phyloP scores from a whole-genome alignment of 2,329 filamentous ascomycete species.

The Penicillium fuscoglaucum region DNA sequence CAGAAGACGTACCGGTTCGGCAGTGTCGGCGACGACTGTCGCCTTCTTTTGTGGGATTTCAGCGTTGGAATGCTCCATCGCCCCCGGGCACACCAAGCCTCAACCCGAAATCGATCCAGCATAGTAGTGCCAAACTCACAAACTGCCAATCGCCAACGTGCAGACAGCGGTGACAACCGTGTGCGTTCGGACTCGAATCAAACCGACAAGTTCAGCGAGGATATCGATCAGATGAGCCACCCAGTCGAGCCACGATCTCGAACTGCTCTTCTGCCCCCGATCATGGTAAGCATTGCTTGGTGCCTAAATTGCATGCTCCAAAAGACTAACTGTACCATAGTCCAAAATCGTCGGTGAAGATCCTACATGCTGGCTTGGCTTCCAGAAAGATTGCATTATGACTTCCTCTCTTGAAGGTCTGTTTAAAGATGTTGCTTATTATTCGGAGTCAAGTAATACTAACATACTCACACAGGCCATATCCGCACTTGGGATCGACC shows the following conservation, averaged over 20 bases:
- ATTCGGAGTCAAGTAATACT: constrained; percentile 11
- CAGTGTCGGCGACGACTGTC: constrained; percentile 90
- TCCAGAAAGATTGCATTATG: constrained; percentile 89
- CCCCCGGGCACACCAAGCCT: constrained; percentile 64
- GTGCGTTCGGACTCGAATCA: constrained; percentile 71
- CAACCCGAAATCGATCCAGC: constrained; percentile 42
- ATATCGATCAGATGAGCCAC: constrained; percentile 66
- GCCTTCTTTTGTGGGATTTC: constrained; percentile 94
- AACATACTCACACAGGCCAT: constrained; percentile 57
- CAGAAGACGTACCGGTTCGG: constrained; percentile 94
- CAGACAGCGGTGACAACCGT: constrained; percentile 60
- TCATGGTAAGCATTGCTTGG: constrained; percentile 66
- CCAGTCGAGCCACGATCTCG: constrained; percentile 79
- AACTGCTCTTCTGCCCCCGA: constrained; percentile 84
- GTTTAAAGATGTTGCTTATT: constrained; percentile 31
- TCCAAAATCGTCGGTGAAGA: constrained; percentile 82
- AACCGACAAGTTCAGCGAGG: constrained; percentile 47
- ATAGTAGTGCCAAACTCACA: constrained; percentile 31
- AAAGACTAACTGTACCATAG: constrained; percentile 46
- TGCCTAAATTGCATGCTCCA: neutral
- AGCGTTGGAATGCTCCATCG: constrained; percentile 93
- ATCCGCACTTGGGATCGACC: constrained; percentile 74
- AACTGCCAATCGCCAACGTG: constrained; percentile 59
- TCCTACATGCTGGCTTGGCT: constrained; percentile 86
- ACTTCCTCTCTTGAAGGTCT: constrained; percentile 88